Evolutionary conservation across 2,329 filamentous ascomycete genomes (phyloP).

Genomic region (Diaporthe capsici): DNA sequence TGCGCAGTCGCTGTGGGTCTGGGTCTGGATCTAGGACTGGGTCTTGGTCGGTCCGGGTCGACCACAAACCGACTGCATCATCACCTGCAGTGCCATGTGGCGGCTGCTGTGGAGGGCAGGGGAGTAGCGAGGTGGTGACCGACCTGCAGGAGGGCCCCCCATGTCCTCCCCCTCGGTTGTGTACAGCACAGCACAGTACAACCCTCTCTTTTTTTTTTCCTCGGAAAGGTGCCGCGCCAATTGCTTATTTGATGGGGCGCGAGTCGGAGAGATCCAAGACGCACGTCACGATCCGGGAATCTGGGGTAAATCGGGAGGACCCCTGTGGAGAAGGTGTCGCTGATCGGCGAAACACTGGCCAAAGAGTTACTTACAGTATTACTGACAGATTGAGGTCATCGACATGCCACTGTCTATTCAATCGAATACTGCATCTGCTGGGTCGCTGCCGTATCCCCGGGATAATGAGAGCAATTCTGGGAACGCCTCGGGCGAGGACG

Average conservation of each 20-base stretch:
- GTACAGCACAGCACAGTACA: constrained; percentile 8
- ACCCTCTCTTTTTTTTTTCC: background rate
- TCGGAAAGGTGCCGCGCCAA: constrained; percentile 32
- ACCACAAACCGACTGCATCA: constrained; percentile 21
- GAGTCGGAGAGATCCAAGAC: constrained; percentile 27
- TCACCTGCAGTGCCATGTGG: constrained; percentile 31
- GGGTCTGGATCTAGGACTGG: background rate
- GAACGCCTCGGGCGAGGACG: background rate
- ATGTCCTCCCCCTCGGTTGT: background rate
- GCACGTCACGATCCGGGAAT: constrained; percentile 38
- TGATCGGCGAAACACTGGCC: background rate
- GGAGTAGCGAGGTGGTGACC: constrained; percentile 26
- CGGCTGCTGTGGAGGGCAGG: constrained; percentile 26
- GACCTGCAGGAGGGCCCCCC: constrained; percentile 19
- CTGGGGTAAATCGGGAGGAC: constrained; percentile 38
- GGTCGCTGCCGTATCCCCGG: background rate
- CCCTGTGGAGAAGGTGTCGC: constrained; percentile 33
- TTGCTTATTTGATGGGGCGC: constrained; percentile 23
- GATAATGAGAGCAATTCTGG: background rate
- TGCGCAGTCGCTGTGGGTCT: constrained; percentile 27
- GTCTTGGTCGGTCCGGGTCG: constrained; percentile 7
- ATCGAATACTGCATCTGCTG: background rate
- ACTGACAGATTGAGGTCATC: background rate
- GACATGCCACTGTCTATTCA: background rate
- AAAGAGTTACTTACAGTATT: background rate